Percentiles rank a stretch among this genome's conserved stretches.
phyloP scores from a whole-genome alignment of 139 green algal species.

The Tetradesmus lagerheimii region DNA sequence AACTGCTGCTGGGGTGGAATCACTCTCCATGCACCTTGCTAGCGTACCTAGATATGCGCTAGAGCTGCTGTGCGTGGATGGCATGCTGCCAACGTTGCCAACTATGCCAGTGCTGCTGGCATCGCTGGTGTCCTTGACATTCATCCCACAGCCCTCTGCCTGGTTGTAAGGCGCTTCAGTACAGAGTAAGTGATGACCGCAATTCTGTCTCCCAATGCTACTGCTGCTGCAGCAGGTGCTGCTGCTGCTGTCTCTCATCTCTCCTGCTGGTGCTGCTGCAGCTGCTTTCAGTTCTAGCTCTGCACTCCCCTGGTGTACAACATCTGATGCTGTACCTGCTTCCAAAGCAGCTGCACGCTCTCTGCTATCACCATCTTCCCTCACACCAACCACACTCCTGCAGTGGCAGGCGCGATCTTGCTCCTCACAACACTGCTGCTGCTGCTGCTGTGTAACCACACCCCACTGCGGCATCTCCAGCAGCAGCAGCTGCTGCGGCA shows the following conservation, averaged over 20 bases:
- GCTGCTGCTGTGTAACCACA: background rate
- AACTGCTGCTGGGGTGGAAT: background rate
- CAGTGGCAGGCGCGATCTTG: background rate
- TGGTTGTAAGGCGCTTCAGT: background rate
- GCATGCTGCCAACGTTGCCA: background rate
- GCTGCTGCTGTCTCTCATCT: background rate
- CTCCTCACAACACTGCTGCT: background rate
- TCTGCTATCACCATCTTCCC: background rate
- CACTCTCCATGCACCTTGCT: background rate
- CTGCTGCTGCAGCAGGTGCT: background rate
- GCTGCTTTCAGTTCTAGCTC: too few species aligned
- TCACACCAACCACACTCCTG: background rate
- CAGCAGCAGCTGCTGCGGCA: constrained; percentile 2
- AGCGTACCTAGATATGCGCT: background rate
- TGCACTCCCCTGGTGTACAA: background rate
- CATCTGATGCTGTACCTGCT: background rate
- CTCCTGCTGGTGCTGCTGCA: constrained; percentile 18
- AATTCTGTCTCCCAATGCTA: background rate
- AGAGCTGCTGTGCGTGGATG: background rate
- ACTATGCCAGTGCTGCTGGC: background rate
- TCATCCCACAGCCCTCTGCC: background rate
- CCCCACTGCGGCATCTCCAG: background rate
- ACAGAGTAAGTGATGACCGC: background rate
- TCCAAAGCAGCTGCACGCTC: background rate
- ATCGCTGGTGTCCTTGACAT: too few species aligned